Evolutionary conservation across 805 yeast genomes (phyloP).

Genomic region (Wickerhamomyces canadensis): DNA sequence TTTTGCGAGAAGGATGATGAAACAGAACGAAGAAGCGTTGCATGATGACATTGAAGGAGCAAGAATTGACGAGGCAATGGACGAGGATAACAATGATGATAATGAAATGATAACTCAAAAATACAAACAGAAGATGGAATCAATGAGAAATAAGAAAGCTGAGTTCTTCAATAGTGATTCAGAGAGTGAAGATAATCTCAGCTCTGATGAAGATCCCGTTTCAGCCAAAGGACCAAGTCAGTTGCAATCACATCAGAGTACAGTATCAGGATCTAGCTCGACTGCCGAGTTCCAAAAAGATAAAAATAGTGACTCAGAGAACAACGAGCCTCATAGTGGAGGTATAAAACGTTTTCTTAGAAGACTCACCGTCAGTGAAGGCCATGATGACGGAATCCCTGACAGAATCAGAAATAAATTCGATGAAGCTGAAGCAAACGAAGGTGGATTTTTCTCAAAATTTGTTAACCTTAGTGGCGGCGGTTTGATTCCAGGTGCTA

Average conservation of each 20-base stretch:
- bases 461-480: constrained; percentile 28
- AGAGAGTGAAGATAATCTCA: constrained; percentile 20
- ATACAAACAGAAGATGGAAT: constrained; percentile 15
- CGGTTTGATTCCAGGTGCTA: constrained; percentile 32
- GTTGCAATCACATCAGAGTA: background rate
- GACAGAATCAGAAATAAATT: constrained; percentile 5
- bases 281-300: no score
- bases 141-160: constrained; percentile 13
- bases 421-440: constrained; percentile 18
- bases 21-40: constrained; percentile 9
- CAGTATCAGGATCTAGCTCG: background rate
- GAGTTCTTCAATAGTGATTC: constrained; percentile 14
- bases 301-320: no score
- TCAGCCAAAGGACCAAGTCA: no score
- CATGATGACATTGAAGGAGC: constrained; percentile 8
- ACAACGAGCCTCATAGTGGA: no score
- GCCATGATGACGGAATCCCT: constrained; percentile 13
- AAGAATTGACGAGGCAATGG: constrained; percentile 3
- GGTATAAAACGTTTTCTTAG: constrained; percentile 17
- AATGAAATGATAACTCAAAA: constrained; percentile 7
- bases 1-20: constrained; percentile 17
- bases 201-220: constrained; percentile 13
- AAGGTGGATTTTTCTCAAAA: constrained; percentile 23
- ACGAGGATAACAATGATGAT: constrained; percentile 4
- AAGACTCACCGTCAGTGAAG: constrained; percentile 7